Conservation (phyloP, 805 yeast genomes). For the Nakazawaea laoshanensis region DNA sequence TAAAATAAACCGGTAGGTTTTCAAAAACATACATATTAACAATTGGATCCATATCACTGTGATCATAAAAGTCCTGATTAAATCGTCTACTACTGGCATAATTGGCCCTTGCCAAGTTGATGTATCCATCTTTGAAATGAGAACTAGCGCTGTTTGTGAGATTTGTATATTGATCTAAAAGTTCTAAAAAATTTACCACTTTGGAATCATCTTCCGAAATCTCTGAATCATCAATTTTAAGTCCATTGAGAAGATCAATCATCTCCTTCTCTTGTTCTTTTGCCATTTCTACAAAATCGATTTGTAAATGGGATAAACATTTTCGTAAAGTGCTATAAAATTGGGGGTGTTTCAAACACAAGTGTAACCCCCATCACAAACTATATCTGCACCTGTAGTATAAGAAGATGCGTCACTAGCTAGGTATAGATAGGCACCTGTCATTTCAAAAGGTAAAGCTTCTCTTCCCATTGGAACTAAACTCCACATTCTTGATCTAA, state of each 20-base stretch:
- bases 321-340: no score
- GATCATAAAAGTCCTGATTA: conserved; percentile 14
- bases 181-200: conserved; percentile 19
- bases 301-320: no score
- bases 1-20: neutral
- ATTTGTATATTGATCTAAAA: conserved; percentile 25
- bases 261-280: neutral
- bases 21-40: conserved; percentile 10
- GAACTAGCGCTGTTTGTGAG: conserved; percentile 16
- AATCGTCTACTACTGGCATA: conserved; percentile 19
- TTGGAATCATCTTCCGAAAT: conserved; percentile 1
- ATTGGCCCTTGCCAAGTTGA: conserved; percentile 34
- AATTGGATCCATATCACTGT: conserved; percentile 13
- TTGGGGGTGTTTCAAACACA: conserved; percentile 15
- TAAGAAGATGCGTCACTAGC: conserved; percentile 44
- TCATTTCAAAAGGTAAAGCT: conserved; percentile 40
- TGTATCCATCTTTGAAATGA: conserved; percentile 25
- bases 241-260: neutral
- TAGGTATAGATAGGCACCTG: conserved; percentile 43
- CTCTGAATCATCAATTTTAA: neutral
- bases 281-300: neutral
- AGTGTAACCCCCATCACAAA: conserved; percentile 44
- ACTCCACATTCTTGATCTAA: conserved; percentile 20
- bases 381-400: conserved; percentile 42
- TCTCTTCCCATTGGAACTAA: conserved; percentile 42